Percentiles rank a stretch among this genome's conserved stretches.
phyloP scores from a whole-genome alignment of 2,329 filamentous ascomycete species.

The Epichloe scottii region DNA sequence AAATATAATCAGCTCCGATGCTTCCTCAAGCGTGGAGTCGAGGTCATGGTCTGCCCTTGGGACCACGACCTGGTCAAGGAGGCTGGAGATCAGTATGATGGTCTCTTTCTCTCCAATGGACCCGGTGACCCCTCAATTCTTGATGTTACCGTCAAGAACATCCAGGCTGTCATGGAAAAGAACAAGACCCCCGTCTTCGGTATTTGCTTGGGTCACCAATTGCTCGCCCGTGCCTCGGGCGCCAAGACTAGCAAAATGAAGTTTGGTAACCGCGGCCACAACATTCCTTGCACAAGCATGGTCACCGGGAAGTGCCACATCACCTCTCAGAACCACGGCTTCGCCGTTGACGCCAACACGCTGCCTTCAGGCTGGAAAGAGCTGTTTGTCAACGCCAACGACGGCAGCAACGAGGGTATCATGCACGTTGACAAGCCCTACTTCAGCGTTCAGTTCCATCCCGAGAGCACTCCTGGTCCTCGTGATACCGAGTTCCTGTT shows the following conservation, averaged over 20 bases:
- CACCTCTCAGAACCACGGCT: conserved; percentile 97
- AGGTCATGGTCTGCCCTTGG: conserved; percentile 92
- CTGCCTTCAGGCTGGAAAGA: conserved; percentile 77
- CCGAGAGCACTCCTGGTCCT: conserved; percentile 90
- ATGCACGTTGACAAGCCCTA: conserved; percentile 74
- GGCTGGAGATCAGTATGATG: conserved; percentile 77
- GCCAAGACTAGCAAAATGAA: conserved; percentile 93
- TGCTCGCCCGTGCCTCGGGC: conserved; percentile 79
- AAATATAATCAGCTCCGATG: conserved; percentile 98
- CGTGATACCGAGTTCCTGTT: conserved; percentile 94
- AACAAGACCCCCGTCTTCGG: conserved; percentile 83
- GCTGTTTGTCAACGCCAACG: conserved; percentile 95
- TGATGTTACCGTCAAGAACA: conserved; percentile 65
- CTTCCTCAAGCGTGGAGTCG: conserved; percentile 79
- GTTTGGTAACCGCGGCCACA: conserved; percentile 97
- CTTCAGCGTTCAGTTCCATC: conserved; percentile 99
- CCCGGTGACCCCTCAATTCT: conserved; percentile 89
- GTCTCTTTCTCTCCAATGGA: conserved; percentile 95
- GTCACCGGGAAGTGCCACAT: conserved; percentile 96
- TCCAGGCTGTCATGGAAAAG: conserved; percentile 62
- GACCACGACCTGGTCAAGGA: conserved; percentile 78
- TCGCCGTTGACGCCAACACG: conserved; percentile 71
- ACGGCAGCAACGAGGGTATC: conserved; percentile 96
- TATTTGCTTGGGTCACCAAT: conserved; percentile 93
- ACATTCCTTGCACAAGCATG: conserved; percentile 95